These are phyloP conservation scores for Fusarium chlamydosporum DNA, from an alignment of 2,329 filamentous ascomycete species.

Conservation along the genomic window DNA sequence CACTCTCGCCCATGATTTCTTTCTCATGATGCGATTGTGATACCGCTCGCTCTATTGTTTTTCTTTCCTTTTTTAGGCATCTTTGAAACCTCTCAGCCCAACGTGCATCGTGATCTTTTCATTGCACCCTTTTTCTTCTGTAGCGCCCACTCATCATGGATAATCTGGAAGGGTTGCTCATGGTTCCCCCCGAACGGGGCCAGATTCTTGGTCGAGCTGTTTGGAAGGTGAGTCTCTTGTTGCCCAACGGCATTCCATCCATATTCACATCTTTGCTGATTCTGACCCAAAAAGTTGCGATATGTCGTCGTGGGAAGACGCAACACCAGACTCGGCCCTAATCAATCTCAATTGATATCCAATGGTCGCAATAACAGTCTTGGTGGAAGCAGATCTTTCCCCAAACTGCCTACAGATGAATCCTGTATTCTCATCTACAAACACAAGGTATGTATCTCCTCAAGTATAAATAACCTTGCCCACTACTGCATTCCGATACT, in stretches of 20 bases:
- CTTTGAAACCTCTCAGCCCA: slow-evolving; percentile 6
- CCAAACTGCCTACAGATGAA: slow-evolving; percentile 58
- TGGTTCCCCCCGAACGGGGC: slow-evolving; percentile 66
- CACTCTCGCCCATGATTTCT: slow-evolving; percentile 29
- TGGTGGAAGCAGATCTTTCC: slow-evolving; percentile 54
- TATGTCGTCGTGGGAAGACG: slow-evolving; percentile 69
- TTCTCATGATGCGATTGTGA: slow-evolving; percentile 50
- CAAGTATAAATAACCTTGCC: background rate
- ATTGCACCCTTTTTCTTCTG: slow-evolving; percentile 1
- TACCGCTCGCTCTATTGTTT: slow-evolving; percentile 17
- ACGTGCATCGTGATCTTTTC: slow-evolving; percentile 1
- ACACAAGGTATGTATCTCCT: slow-evolving; percentile 61
- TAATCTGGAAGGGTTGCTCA: slow-evolving; percentile 61
- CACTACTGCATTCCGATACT: background rate
- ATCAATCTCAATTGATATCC: slow-evolving; percentile 59
- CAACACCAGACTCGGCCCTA: slow-evolving; percentile 51
- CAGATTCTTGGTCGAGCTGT: slow-evolving; percentile 65
- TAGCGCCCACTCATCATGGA: slow-evolving; percentile 53
- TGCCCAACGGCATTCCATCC: slow-evolving; percentile 7
- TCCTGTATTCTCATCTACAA: slow-evolving; percentile 70
- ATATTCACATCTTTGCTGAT: slow-evolving; percentile 19
- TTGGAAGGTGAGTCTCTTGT: slow-evolving; percentile 64
- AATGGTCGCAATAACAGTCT: slow-evolving; percentile 58
- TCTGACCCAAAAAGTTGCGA: slow-evolving; percentile 63
- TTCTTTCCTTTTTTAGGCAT: background rate